A percentile compares a stretch with the other conserved stretches of the same genome.
Evolutionary conservation across 2,329 filamentous ascomycete species (phyloP).

Genomic region (Teratosphaeria zuluensis): DNA sequence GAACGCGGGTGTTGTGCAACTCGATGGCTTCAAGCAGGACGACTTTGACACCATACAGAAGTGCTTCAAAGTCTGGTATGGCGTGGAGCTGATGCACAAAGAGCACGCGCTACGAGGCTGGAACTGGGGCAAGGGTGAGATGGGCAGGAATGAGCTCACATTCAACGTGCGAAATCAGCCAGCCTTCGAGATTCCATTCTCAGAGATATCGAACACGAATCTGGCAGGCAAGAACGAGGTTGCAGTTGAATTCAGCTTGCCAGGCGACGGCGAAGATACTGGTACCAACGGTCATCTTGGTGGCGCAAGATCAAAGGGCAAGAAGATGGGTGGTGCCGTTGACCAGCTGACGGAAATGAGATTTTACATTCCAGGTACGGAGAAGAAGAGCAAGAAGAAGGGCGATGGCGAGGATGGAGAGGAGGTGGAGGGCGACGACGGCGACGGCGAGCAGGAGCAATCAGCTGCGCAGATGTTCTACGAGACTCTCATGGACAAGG

Average conservation of each 20-base stretch:
- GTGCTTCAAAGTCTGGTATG: constrained; percentile 97
- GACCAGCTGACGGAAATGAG: constrained; percentile 98
- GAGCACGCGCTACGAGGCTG: constrained; percentile 93
- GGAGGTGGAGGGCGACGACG: constrained; percentile 48
- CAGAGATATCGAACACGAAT: constrained; percentile 96
- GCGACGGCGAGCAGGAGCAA: constrained; percentile 59
- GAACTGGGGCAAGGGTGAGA: constrained; percentile 99
- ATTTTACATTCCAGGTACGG: constrained; percentile 92
- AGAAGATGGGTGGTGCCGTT: constrained; percentile 77
- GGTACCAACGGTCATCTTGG: constrained; percentile 65
- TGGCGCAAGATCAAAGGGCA: constrained; percentile 65
- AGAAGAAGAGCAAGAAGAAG: constrained; percentile 59
- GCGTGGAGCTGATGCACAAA: constrained; percentile 79
- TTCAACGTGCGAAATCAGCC: constrained; percentile 97
- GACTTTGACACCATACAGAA: constrained; percentile 86
- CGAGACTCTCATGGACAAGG: constrained; percentile 94
- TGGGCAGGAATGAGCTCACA: constrained; percentile 84
- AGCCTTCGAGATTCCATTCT: constrained; percentile 93
- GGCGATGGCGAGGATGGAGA: constrained; percentile 66
- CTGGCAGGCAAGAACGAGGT: constrained; percentile 96
- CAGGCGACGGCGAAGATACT: constrained; percentile 60
- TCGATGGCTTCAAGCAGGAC: constrained; percentile 91
- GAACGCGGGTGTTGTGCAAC: constrained; percentile 75
- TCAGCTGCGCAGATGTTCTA: constrained; percentile 97
- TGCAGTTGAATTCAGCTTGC: constrained; percentile 82